phyloP scores from a whole-genome alignment of 768 basidiomycete genomes.

The Rossbeevera mucosa region DNA sequence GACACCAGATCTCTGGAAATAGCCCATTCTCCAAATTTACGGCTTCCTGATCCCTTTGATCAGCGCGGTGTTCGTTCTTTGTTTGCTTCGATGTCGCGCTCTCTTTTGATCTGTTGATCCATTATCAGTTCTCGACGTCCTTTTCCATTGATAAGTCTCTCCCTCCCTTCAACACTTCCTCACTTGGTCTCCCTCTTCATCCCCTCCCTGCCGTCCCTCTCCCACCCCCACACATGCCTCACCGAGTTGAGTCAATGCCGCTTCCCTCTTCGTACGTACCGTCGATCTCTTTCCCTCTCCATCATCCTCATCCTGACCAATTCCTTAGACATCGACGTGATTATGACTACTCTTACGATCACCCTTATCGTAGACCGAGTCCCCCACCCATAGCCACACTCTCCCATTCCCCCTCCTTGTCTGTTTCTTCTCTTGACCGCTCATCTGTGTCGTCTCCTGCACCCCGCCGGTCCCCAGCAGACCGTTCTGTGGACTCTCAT shows the following conservation, averaged over 20 bases:
- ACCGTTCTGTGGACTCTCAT: slow-evolving; percentile 29
- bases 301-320: slow-evolving; percentile 32
- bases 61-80: slow-evolving; percentile 35
- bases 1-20: slow-evolving; percentile 32
- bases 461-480: slow-evolving; percentile 38
- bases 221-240: slow-evolving; percentile 41
- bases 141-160: slow-evolving; percentile 36
- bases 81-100: slow-evolving; percentile 31
- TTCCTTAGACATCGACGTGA: slow-evolving; percentile 32
- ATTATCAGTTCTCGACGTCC: slow-evolving; percentile 37
- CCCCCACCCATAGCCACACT: slow-evolving; percentile 48
- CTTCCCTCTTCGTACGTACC: slow-evolving; percentile 33
- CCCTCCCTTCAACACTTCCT: slow-evolving; percentile 19
- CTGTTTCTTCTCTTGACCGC: slow-evolving; percentile 56
- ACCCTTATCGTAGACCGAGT: slow-evolving; percentile 37
- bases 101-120: slow-evolving; percentile 38
- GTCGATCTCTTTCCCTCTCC: slow-evolving; percentile 19
- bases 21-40: slow-evolving; percentile 31
- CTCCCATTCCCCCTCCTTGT: slow-evolving; percentile 58
- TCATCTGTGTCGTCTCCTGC: slow-evolving; percentile 59
- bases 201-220: slow-evolving; percentile 13
- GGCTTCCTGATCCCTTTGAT: slow-evolving; percentile 31
- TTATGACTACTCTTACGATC: slow-evolving; percentile 40
- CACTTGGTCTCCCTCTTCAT: slow-evolving; percentile 16
- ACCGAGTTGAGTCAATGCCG: slow-evolving; percentile 41